Percentiles rank a stretch among this genome's conserved stretches.
These are phyloP conservation scores for Spergularia azorica DNA, from an alignment of 179 eudicot species.

Conservation along the genomic window DNA sequence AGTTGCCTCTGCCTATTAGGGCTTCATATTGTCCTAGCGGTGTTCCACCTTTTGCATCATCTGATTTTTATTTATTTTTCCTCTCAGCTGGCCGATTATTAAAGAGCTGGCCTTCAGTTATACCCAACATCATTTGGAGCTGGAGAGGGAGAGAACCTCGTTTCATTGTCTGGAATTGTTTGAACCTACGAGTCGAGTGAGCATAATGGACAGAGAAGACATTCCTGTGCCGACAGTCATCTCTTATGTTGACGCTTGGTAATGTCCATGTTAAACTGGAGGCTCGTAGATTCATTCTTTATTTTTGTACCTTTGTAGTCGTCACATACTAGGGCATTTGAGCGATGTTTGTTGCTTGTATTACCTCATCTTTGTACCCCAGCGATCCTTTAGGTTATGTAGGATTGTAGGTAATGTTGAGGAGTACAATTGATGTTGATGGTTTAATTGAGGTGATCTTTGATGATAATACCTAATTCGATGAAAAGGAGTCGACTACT, in stretches of 20 bases:
- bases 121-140: neutral
- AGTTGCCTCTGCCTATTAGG: too few species aligned
- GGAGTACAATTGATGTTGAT: conserved; percentile 1
- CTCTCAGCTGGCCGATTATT: neutral
- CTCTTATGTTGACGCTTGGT: neutral
- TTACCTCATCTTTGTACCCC: neutral
- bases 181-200: too few species aligned
- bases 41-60: neutral
- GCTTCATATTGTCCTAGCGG: too few species aligned
- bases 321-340: neutral
- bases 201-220: neutral
- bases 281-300: neutral
- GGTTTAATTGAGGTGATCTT: neutral
- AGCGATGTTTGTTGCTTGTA: conserved; percentile 5
- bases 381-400: conserved; percentile 1
- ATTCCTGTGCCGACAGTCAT: neutral
- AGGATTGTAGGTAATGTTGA: neutral
- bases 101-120: neutral
- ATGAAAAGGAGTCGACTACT: too few species aligned
- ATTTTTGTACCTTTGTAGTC: conserved; percentile 12
- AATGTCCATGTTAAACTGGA: too few species aligned
- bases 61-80: neutral
- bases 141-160: neutral
- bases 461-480: neutral
- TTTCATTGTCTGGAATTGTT: neutral